phyloP scores from a whole-genome alignment of 164 flowering plant species.

The Magnolia officinalis region DNA sequence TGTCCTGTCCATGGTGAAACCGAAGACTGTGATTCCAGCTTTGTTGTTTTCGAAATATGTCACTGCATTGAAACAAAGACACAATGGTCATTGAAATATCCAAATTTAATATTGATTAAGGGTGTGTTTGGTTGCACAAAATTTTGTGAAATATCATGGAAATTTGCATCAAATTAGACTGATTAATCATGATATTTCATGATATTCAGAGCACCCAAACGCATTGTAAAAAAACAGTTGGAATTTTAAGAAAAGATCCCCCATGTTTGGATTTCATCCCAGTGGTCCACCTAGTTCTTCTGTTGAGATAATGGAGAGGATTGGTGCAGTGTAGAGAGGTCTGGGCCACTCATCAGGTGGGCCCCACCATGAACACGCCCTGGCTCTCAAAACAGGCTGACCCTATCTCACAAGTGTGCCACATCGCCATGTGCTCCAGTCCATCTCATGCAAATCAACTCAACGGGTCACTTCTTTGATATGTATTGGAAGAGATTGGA shows the following conservation, averaged over 20 bases:
- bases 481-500: too few relatives aligned
- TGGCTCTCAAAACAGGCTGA: too few relatives aligned
- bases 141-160: neutral
- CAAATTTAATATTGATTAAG: neutral
- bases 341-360: too few relatives aligned
- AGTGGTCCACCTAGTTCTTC: too few relatives aligned
- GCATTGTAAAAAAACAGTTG: too few relatives aligned
- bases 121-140: neutral
- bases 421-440: too few relatives aligned
- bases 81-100: neutral
- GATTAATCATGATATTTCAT: neutral
- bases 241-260: neutral
- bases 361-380: too few relatives aligned
- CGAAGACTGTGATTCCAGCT: slow-evolving; percentile 85
- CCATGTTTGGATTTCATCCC: neutral
- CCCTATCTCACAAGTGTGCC: too few relatives aligned
- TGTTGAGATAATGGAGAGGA: too few relatives aligned
- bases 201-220: neutral
- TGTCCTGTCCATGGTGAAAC: slow-evolving; percentile 74
- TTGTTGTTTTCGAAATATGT: slow-evolving; percentile 83
- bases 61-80: slow-evolving; percentile 40
- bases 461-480: too few relatives aligned
- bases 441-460: too few relatives aligned
- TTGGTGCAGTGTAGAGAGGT: too few relatives aligned
- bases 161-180: neutral